Base-by-base conservation (phyloP, 768 basidiomycete genomes). In the Mycena vulgaris region DNA sequence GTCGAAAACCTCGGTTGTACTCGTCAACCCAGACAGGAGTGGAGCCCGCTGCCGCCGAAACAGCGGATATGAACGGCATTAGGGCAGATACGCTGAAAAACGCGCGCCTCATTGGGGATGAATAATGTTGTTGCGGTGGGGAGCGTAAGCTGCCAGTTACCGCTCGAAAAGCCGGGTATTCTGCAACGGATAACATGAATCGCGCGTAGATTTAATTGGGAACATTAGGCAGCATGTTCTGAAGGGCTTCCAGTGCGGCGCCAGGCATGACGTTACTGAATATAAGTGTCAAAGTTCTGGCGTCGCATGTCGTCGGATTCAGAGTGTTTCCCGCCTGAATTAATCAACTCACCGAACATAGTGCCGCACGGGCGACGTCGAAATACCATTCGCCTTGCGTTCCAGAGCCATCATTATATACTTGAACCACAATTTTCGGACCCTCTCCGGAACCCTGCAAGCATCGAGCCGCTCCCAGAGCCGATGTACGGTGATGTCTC, bases 111-210 rank as follows among this genome's bases (percentile, higher is more conserved):
- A 25, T 1, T 52, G 31, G 66, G 60, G 13, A 71, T 5, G 45
- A 63, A 68, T 3, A 71, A 42, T n/a, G 70, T 49, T 37, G 60
- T 63, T 0, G 68, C 70, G n/a, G 49, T 57, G 21, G 70, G 61
- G 0, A 71, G 70, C 40, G 51, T 30, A 3, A 72, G 60, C 23
- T 64, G 59, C 40, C 53, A 56, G 30, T 64, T 56, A 7, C 47
- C 14, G 23, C 58, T 68, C 17, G 67, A 56, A 56, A 72, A 63
- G 1, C 70, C 66, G 2, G 66, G 66, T 0, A 53, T 71, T 17
- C 53, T 68, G 66, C 59, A 63, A 16, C 28, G 49, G 47, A 71
- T 64, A 27, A 72, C 61, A 28, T 72, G 66, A n/a, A 72, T 68
- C 21, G 25, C 63, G 55, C 66, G 70, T 21, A 72, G 51, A 16